A percentile compares a stretch with the other conserved stretches of the same genome.
These are phyloP conservation scores for Eucalyptus erythrocorys DNA, from an alignment of 345 rosid genomes.

Conservation along the genomic window DNA sequence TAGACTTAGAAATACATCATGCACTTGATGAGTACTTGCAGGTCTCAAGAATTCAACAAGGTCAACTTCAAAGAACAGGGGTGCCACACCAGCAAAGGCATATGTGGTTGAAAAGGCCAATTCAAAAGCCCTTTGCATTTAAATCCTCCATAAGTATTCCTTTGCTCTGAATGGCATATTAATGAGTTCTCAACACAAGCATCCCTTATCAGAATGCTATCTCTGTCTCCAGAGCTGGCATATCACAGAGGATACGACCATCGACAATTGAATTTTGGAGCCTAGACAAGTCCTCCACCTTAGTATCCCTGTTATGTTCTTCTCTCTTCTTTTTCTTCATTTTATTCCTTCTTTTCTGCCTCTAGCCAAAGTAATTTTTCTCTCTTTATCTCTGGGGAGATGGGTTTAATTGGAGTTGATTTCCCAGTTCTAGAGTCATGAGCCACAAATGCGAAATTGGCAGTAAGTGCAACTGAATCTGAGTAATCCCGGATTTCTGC, in stretches of 20 bases:
- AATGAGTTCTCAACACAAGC: conserved; percentile 57
- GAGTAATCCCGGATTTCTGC: conserved; percentile 26
- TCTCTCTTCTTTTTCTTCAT: conserved; percentile 44
- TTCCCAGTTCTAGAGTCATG: conserved; percentile 77
- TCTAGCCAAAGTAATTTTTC: conserved; percentile 66
- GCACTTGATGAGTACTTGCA: conserved; percentile 18
- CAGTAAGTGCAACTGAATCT: conserved; percentile 55
- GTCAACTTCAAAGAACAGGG: conserved; percentile 69
- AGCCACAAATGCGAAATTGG: conserved; percentile 82
- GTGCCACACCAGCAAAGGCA: conserved; percentile 70
- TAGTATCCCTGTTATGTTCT: conserved; percentile 12
- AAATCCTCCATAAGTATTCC: conserved; percentile 50
- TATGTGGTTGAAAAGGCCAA: conserved; percentile 76
- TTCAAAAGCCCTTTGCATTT: conserved; percentile 80
- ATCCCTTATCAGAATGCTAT: conserved; percentile 60
- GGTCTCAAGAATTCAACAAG: conserved; percentile 78
- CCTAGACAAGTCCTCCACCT: conserved; percentile 28
- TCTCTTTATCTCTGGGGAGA: conserved; percentile 51
- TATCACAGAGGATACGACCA: conserved; percentile 67
- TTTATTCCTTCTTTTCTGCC: conserved; percentile 66
- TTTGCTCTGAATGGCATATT: conserved; percentile 83
- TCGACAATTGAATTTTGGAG: conserved; percentile 49
- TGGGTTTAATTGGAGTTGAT: conserved; percentile 54
- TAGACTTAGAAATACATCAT: neutral
- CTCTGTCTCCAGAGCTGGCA: conserved; percentile 83